Conservation (phyloP, 805 yeast species). For the Yarrowia sp. region DNA sequence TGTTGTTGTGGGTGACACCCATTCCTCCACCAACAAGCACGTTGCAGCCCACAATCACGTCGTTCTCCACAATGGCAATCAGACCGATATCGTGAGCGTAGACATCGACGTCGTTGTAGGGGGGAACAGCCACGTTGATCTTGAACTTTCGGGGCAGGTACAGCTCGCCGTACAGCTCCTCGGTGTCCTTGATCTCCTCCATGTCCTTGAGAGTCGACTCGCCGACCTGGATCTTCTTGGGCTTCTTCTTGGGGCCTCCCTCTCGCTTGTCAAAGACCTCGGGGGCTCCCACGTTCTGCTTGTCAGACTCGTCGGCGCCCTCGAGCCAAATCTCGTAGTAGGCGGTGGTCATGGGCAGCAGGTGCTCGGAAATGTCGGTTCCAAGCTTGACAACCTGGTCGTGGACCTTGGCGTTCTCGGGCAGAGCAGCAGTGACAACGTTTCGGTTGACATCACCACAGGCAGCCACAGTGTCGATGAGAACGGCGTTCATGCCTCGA, state of each 20-base stretch:
- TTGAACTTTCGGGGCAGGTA: slow-evolving; percentile 96
- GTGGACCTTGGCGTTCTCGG: slow-evolving; percentile 83
- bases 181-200: slow-evolving; percentile 61
- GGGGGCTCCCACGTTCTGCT: slow-evolving; percentile 60
- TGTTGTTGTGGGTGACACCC: slow-evolving; percentile 97
- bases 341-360: slow-evolving; percentile 91
- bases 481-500: slow-evolving; percentile 87
- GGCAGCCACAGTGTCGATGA: slow-evolving; percentile 95
- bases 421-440: slow-evolving; percentile 91
- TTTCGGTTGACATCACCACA: slow-evolving; percentile 99
- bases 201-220: slow-evolving; percentile 80
- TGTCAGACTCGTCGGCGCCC: slow-evolving; percentile 78
- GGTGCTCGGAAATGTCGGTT: slow-evolving; percentile 72
- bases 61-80: slow-evolving; percentile 76
- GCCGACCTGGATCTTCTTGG: slow-evolving; percentile 73
- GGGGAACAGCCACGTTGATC: slow-evolving; percentile 93
- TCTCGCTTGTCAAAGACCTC: slow-evolving; percentile 68
- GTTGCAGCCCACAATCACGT: slow-evolving; percentile 79
- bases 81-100: slow-evolving; percentile 95
- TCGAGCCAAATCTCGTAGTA: slow-evolving; percentile 97
- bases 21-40: slow-evolving; percentile 97
- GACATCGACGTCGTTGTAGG: slow-evolving; percentile 95
- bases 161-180: slow-evolving; percentile 81
- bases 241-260: slow-evolving; percentile 77
- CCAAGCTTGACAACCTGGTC: slow-evolving; percentile 72